These are phyloP conservation scores for Auricularia sp. DNA, from an alignment of 768 basidiomycete genomes.

Conservation along the genomic window DNA sequence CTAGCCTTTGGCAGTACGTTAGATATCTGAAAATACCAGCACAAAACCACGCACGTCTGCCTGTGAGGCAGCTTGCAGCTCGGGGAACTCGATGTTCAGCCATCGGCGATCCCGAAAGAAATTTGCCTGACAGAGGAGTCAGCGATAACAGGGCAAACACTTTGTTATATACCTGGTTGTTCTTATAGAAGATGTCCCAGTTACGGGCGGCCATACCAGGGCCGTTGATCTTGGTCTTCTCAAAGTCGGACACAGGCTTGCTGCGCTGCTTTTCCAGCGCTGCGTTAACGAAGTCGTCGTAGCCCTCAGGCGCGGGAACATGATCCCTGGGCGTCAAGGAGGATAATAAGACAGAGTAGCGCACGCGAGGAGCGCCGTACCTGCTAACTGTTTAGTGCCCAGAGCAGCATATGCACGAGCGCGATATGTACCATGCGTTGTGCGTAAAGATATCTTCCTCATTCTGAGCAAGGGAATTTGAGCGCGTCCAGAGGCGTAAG, in stretches of 20 bases:
- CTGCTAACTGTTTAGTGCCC: constrained; percentile 3
- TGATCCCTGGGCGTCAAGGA: constrained; percentile 45
- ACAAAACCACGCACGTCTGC: constrained; percentile 38
- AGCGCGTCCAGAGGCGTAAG: not conserved
- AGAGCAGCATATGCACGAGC: not conserved
- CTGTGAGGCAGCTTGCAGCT: constrained; percentile 61
- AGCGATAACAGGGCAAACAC: constrained; percentile 49
- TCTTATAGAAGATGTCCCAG: constrained; percentile 42
- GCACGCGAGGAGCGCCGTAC: not conserved
- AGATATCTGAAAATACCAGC: not conserved
- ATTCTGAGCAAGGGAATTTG: not conserved
- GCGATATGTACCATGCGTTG: constrained; percentile 5
- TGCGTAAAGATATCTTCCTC: constrained; percentile 53
- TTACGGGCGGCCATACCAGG: constrained; percentile 49
- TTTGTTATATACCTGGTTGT: constrained; percentile 37
- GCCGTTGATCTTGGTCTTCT: constrained; percentile 60
- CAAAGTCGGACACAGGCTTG: constrained; percentile 63
- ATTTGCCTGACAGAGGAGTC: constrained; percentile 27
- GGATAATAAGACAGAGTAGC: not conserved
- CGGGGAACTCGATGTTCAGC: constrained; percentile 92
- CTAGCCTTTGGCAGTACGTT: constrained; percentile 48
- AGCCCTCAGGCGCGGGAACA: constrained; percentile 74
- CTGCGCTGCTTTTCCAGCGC: constrained; percentile 61
- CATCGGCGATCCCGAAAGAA: constrained; percentile 96
- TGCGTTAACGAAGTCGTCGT: constrained; percentile 57